Percentiles rank a stretch among this genome's conserved stretches.
phyloP scores from a whole-genome alignment of 305 asterid genomes.

The Solanum aculeatissimum region DNA sequence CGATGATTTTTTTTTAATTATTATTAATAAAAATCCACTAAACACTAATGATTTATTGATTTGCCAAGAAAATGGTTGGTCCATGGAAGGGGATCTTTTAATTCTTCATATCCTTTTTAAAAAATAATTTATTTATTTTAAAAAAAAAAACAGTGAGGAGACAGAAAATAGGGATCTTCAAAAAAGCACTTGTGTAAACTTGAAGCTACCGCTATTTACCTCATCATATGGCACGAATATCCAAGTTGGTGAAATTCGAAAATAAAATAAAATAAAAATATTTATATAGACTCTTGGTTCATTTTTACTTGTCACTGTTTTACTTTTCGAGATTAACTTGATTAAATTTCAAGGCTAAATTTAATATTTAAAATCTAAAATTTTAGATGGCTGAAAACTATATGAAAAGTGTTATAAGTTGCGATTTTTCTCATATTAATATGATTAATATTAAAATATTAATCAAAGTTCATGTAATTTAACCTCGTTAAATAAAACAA shows the following conservation, averaged over 20 bases:
- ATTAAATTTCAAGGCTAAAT: no score
- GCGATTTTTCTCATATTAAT: no score
- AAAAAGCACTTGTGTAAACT: not conserved
- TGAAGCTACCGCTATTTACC: not conserved
- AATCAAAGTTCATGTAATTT: no score
- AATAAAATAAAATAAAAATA: no score
- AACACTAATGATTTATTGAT: not conserved
- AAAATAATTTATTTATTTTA: not conserved
- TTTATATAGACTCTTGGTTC: accelerated
- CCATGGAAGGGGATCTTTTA: not conserved
- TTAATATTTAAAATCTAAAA: no score
- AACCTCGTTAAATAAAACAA: no score
- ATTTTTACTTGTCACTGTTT: no score
- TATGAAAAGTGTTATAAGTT: no score
- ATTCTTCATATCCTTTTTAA: not conserved
- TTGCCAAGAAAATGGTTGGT: not conserved
- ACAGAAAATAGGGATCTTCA: not conserved
- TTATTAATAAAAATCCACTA: not conserved
- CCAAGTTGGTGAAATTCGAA: not conserved
- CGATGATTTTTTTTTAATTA: no score
- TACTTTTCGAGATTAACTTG: no score
- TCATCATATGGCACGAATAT: not conserved
- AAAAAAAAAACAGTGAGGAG: not conserved
- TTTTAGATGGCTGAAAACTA: no score
- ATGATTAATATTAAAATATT: no score